Base-by-base conservation (phyloP, 345 rosid species). In the Arabidopsis thaliana region DNA sequence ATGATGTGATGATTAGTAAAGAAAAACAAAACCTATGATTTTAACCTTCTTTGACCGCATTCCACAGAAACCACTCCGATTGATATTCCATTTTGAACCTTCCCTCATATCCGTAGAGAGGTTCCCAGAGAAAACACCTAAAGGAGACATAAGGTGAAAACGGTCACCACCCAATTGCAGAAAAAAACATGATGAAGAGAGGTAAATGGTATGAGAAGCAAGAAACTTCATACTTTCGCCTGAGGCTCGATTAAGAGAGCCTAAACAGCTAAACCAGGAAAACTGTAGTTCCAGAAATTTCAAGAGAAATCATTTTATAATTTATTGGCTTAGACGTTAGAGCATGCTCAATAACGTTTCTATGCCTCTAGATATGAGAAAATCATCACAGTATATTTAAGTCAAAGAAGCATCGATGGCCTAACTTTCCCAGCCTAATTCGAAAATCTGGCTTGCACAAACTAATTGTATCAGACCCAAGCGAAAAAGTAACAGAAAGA, bases 1-100 rank as follows among this genome's bases (percentile, higher is more conserved):
- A 30, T 32, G 67, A 45, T 66, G 23, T 24, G 22, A 23, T 58
- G 23, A 32, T 74, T 37, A 36, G 51, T 74, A 57, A 22, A 3
- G 5, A 46, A 8, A 37, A 16, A 25, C 0, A 5, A 20, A 37
- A 68, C 46, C 4, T 16, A 3, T 16, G 51, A 11, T 34, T 38
- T 11, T 23, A 63, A 90, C 97, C 97, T 95, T 90, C 87, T 86
- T 95, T 59, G 97, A 90, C 67, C 91, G 87, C 97, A 95, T 95
- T 59, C 97, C 99, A 76, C 97, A 92, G 73, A 92, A 92, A 67
- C 99, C 97, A 68, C 99, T 71, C 46, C 96, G 84, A 69, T 8
- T 83, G 48, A 95, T 92, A 23, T 88, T 92, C 93, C 92, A 89
- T 64, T 83, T 85, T 20, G 97, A 74, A 40, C 81, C 93, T 78